These are phyloP conservation scores for Lasiosphaeria miniovina DNA, from an alignment of 495 filamentous ascomycete genomes.

Conservation along the genomic window DNA sequence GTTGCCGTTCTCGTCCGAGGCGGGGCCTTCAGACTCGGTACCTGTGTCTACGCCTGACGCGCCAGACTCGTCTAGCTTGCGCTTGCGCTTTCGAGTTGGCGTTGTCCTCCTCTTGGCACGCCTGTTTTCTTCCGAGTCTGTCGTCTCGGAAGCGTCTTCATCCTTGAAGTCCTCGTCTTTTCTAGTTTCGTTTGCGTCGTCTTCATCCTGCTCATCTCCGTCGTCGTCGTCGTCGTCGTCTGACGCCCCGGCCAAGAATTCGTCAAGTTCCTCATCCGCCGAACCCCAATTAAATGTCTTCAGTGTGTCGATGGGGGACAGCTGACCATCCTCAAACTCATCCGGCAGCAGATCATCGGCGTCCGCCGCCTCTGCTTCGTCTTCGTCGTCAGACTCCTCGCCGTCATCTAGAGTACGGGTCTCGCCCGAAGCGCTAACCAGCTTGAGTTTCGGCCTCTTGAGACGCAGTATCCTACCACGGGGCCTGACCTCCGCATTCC, in stretches of 20 bases:
- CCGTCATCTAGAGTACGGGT: conserved; percentile 35
- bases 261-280: conserved; percentile 70
- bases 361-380: conserved; percentile 42
- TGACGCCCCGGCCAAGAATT: conserved; percentile 64
- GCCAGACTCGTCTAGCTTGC: conserved; percentile 29
- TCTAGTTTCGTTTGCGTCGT: conserved; percentile 28
- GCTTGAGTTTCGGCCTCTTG: conserved; percentile 21
- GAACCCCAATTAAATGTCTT: conserved; percentile 58
- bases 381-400: conserved; percentile 44
- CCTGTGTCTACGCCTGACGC: conserved; percentile 29
- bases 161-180: conserved; percentile 29
- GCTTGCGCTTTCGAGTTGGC: conserved; percentile 4
- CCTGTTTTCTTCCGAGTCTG: conserved; percentile 7
- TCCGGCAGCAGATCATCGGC: conserved; percentile 41
- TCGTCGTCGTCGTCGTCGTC: conserved; percentile 50
- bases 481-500: conserved; percentile 6
- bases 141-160: conserved; percentile 6
- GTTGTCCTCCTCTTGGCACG: neutral
- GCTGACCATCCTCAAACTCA: conserved; percentile 46
- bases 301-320: conserved; percentile 51
- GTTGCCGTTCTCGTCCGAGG: neutral
- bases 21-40: neutral
- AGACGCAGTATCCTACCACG: conserved; percentile 10
- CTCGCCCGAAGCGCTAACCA: conserved; percentile 15
- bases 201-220: conserved; percentile 33